These are phyloP conservation scores for Mucuna pruriens DNA, from an alignment of 306 rosid species.

Conservation along the genomic window DNA sequence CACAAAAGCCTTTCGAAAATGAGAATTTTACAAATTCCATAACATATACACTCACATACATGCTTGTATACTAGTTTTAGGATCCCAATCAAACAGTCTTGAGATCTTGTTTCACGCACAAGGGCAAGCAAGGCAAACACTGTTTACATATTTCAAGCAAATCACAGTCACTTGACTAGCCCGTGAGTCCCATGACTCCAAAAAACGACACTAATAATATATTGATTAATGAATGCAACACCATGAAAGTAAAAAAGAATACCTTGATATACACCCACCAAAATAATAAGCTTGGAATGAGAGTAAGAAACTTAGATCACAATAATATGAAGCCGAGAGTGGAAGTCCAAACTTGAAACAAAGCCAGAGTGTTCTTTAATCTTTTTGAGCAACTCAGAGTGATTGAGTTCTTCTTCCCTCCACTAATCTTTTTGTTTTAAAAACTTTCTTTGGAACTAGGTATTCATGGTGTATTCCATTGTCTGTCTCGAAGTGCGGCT, in stretches of 20 bases:
- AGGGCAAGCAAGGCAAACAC: neutral
- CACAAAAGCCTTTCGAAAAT: neutral
- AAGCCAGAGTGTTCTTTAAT: neutral
- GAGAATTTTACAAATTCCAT: neutral
- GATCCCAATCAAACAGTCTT: neutral
- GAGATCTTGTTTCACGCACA: conserved; percentile 2
- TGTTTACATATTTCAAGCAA: neutral
- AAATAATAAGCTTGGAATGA: neutral
- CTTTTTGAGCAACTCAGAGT: neutral
- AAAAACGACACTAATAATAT: neutral
- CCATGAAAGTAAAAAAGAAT: conserved; percentile 5
- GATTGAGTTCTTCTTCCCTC: conserved; percentile 23
- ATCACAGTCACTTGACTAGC: neutral
- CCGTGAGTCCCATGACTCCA: neutral
- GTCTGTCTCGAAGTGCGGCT: conserved; percentile 38
- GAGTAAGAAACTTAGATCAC: neutral
- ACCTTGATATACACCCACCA: conserved; percentile 25
- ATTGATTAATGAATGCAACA: conserved; percentile 1
- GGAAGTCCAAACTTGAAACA: conserved; percentile 12
- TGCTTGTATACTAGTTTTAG: neutral
- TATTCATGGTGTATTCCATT: conserved; percentile 32
- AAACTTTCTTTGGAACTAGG: conserved; percentile 36
- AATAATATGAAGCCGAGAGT: neutral
- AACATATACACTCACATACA: neutral
- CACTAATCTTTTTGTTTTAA: neutral